Evolutionary conservation across 495 filamentous ascomycete species (phyloP).

Genomic region (Neurospora sp.): DNA sequence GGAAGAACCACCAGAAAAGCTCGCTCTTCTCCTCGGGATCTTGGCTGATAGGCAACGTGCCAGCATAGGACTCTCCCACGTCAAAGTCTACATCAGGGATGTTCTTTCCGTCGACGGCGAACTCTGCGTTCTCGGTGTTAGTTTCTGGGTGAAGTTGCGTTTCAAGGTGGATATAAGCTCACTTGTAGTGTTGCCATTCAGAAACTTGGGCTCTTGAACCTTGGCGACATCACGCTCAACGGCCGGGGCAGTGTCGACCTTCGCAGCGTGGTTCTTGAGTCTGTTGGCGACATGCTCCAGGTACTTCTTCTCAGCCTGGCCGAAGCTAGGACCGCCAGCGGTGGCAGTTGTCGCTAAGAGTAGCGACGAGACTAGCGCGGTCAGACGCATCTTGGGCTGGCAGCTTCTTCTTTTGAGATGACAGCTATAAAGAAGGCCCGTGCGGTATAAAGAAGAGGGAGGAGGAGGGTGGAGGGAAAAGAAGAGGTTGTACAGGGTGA

Average conservation of each 20-base stretch:
- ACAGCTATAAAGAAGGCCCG: background rate
- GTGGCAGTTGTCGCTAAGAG: constrained; percentile 17
- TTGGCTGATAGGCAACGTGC: constrained; percentile 53
- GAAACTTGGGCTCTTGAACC: constrained; percentile 14
- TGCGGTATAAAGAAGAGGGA: background rate
- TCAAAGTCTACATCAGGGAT: constrained; percentile 69
- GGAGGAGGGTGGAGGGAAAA: background rate
- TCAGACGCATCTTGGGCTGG: constrained; percentile 20
- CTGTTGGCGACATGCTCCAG: constrained; percentile 16
- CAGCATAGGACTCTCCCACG: constrained; percentile 67
- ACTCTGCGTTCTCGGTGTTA: constrained; percentile 29
- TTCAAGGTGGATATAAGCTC: background rate
- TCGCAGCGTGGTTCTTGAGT: background rate
- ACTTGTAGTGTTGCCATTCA: constrained; percentile 29
- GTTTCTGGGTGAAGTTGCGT: background rate
- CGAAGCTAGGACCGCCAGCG: constrained; percentile 20
- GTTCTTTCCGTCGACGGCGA: constrained; percentile 52
- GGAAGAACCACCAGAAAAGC: constrained; percentile 76
- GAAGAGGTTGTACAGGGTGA: background rate
- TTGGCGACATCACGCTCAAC: background rate
- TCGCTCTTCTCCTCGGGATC: constrained; percentile 39
- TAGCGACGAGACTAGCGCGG: constrained; percentile 14
- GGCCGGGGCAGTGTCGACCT: background rate
- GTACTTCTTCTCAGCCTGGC: constrained; percentile 27
- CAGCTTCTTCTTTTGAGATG: constrained; percentile 4